phyloP scores from a whole-genome alignment of 768 basidiomycete species.

The Collybia sp. region DNA sequence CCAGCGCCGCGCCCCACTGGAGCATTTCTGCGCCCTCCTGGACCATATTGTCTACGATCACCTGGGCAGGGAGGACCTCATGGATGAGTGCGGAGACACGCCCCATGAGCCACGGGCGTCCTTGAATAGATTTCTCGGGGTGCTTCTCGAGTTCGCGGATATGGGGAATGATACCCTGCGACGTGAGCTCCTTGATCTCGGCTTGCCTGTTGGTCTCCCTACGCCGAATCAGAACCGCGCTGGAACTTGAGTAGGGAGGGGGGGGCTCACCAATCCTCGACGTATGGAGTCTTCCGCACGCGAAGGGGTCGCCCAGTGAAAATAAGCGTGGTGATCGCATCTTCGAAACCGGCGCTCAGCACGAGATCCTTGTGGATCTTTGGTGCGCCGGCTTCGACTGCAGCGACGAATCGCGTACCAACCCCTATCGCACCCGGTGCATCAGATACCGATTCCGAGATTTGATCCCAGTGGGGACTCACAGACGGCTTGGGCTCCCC shows the following conservation, averaged over 20 bases:
- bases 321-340: conserved; percentile 81
- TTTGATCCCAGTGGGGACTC: conserved; percentile 29
- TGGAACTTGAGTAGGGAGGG: conserved; percentile 1
- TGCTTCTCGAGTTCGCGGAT: conserved; percentile 69
- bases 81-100: conserved; percentile 70
- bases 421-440: conserved; percentile 47
- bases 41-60: conserved; percentile 78
- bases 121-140: conserved; percentile 71
- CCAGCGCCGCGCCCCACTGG: conserved; percentile 26
- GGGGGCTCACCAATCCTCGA: conserved; percentile 68
- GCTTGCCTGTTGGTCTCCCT: conserved; percentile 75
- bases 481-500: conserved; percentile 88
- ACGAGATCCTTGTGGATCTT: conserved; percentile 81
- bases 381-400: conserved; percentile 75
- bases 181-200: conserved; percentile 81
- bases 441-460: not conserved
- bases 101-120: conserved; percentile 77
- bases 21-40: conserved; percentile 31
- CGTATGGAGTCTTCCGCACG: conserved; percentile 79
- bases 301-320: conserved; percentile 88
- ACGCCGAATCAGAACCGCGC: not conserved
- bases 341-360: conserved; percentile 67
- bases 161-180: conserved; percentile 78
- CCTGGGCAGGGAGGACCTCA: conserved; percentile 77
- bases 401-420: conserved; percentile 84